Evolutionary conservation across 306 rosid species (phyloP).

Genomic region (Acacia crassicarpa): DNA sequence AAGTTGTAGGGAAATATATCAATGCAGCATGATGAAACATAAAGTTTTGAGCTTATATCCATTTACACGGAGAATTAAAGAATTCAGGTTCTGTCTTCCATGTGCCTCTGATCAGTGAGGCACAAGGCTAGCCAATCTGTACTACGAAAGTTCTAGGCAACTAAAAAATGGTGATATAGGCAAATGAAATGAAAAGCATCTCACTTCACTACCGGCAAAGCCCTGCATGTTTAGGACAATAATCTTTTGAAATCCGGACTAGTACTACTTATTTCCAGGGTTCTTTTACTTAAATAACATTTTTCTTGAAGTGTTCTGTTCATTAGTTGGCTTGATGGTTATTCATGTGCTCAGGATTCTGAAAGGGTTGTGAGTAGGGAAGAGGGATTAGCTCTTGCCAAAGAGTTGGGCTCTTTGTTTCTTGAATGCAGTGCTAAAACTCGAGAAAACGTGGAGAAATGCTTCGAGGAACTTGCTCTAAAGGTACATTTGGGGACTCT

Average conservation of each 20-base stretch:
- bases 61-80: neutral
- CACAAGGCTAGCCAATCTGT: neutral
- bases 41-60: conserved; percentile 11
- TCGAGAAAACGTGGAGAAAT: conserved; percentile 80
- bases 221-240: neutral
- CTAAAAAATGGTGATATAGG: neutral
- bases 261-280: neutral
- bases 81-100: neutral
- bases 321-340: neutral
- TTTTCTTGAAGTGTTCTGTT: conserved; percentile 1
- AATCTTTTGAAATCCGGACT: neutral
- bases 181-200: neutral
- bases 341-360: conserved; percentile 57
- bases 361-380: conserved; percentile 89
- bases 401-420: conserved; percentile 81
- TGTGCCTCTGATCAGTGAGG: neutral
- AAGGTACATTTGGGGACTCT: conserved; percentile 51
- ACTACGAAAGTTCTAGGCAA: neutral
- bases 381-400: conserved; percentile 84
- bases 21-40: neutral
- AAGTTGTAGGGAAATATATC: conserved; percentile 21
- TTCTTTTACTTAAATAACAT: neutral
- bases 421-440: conserved; percentile 97
- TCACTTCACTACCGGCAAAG: neutral
- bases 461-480: conserved; percentile 85